A percentile compares a stretch with the other conserved stretches of the same genome.
phyloP scores from a whole-genome alignment of 768 basidiomycete genomes.

The Suillus subluteus region DNA sequence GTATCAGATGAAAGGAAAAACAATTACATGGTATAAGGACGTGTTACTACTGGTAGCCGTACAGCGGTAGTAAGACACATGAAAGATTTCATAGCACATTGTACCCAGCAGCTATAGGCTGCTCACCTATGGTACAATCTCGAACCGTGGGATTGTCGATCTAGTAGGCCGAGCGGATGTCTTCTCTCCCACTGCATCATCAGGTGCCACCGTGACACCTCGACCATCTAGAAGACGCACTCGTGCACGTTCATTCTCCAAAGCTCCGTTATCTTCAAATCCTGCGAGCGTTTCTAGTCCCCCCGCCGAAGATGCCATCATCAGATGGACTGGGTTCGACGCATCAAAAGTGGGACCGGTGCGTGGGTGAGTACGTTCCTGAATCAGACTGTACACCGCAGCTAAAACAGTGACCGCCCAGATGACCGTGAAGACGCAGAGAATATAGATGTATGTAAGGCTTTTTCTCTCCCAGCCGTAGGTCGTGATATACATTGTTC shows the following conservation, averaged over 20 bases:
- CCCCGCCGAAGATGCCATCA: background rate
- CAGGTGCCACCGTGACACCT: background rate
- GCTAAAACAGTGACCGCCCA: background rate
- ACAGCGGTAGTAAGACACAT: too few species aligned
- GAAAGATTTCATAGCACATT: background rate
- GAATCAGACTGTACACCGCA: background rate
- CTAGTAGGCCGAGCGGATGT: background rate
- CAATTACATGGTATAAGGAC: too few species aligned
- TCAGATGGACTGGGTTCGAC: background rate
- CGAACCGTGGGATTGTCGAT: background rate
- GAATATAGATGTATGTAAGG: background rate
- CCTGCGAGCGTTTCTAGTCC: background rate
- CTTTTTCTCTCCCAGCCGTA: background rate
- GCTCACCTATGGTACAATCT: background rate
- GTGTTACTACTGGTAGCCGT: too few species aligned
- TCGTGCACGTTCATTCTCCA: background rate
- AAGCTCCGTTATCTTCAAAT: background rate
- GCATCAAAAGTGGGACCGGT: background rate
- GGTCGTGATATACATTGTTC: conserved; percentile 4
- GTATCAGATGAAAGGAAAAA: too few species aligned
- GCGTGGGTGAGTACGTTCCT: background rate
- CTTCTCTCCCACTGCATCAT: background rate
- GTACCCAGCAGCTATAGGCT: background rate
- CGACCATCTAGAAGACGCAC: background rate
- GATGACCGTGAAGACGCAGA: background rate